A percentile compares a stretch with the other conserved stretches of the same genome.
Conservation (phyloP, 257 asterid species). For the Oldenlandia corymbosa region DNA sequence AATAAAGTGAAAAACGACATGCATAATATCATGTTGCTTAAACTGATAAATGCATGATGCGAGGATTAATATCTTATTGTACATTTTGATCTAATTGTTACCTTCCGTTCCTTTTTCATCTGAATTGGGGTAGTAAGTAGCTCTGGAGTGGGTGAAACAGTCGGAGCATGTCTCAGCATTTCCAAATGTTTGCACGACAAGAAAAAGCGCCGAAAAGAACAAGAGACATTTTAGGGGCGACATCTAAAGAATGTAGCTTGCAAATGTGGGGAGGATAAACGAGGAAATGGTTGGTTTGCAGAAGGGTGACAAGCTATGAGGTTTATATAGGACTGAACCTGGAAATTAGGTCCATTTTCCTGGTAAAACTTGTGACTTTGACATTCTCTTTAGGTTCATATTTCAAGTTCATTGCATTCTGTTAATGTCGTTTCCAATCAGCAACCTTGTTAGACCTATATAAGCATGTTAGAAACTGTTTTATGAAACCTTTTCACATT, state of each 20-base stretch:
- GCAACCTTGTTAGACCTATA: slow-evolving; percentile 29
- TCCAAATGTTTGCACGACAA: slow-evolving; percentile 30
- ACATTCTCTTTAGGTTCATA: slow-evolving; percentile 12
- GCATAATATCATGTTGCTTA: neutral
- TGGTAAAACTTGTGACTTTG: slow-evolving; percentile 29
- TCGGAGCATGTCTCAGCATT: slow-evolving; percentile 47
- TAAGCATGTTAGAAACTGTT: no score
- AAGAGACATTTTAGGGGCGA: slow-evolving; percentile 19
- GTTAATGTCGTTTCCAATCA: slow-evolving; percentile 17
- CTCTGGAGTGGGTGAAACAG: slow-evolving; percentile 60
- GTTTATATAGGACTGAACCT: slow-evolving; percentile 36
- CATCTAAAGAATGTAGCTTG: slow-evolving; percentile 25
- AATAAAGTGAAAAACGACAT: neutral
- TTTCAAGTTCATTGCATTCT: neutral
- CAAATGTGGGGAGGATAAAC: slow-evolving; percentile 8
- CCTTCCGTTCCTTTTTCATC: slow-evolving; percentile 75
- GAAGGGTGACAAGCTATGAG: slow-evolving; percentile 11
- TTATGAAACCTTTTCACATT: no score
- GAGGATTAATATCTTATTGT: no score
- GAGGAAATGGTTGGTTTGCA: slow-evolving; percentile 19
- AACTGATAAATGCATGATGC: neutral
- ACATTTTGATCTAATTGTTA: slow-evolving; percentile 14
- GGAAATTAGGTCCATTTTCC: slow-evolving; percentile 3
- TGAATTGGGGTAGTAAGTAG: slow-evolving; percentile 66
- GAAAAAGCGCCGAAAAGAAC: slow-evolving; percentile 26